Conservation (phyloP, 176 grass and related monocot genomes). For the Stipa capillata region DNA sequence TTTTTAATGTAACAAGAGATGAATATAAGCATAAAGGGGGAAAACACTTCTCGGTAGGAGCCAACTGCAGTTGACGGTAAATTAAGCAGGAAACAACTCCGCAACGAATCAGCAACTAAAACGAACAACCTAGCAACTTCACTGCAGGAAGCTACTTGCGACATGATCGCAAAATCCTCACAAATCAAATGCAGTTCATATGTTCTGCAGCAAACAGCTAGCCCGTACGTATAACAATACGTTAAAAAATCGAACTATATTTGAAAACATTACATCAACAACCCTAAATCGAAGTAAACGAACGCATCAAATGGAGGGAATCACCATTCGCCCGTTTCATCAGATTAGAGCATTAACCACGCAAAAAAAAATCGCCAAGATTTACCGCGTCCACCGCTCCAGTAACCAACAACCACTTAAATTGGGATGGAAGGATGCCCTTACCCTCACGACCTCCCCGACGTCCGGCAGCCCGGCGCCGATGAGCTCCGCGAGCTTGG, state of each 20-base stretch:
- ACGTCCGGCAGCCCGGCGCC: constrained; percentile 40
- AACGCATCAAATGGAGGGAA: not conserved
- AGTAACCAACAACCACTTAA: not conserved
- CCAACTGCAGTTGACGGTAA: not conserved
- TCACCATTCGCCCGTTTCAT: not conserved
- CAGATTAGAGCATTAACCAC: not conserved
- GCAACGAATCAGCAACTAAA: not conserved
- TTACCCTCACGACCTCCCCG: constrained; percentile 27
- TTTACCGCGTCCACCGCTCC: not conserved
- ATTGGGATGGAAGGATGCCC: not conserved
- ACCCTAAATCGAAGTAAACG: not conserved
- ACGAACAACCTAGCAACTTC: not conserved
- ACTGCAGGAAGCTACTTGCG: not conserved
- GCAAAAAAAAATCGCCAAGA: not conserved
- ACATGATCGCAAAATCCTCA: not conserved
- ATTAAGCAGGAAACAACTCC: not conserved
- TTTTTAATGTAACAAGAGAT: not conserved
- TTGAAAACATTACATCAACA: not conserved
- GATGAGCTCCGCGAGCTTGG: constrained; percentile 24
- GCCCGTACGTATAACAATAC: not conserved
- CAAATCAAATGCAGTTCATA: not conserved
- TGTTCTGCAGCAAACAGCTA: not conserved
- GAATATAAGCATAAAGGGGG: not conserved
- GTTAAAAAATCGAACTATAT: not conserved
- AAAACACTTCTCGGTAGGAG: not conserved